Conservation (phyloP, 176 grass and related monocot genomes). For the Oryza meyeriana region DNA sequence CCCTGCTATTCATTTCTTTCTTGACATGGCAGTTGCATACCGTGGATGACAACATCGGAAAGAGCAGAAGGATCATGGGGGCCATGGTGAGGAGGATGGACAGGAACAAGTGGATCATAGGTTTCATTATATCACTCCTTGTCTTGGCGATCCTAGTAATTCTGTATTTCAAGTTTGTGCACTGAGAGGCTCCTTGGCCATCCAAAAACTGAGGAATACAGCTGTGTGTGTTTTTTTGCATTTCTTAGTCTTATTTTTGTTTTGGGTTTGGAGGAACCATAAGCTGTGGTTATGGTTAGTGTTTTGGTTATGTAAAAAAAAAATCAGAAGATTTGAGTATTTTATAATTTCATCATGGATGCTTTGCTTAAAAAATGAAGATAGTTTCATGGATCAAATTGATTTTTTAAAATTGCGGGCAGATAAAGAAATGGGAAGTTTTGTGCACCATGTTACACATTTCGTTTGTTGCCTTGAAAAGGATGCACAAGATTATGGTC, state of each 20-base stretch:
- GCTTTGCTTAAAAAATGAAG: no score
- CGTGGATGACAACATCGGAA: conserved; percentile 60
- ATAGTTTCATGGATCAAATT: no score
- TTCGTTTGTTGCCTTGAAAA: background rate
- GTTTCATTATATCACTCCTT: conserved; percentile 51
- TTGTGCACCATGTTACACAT: background rate
- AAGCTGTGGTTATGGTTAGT: background rate
- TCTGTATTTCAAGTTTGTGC: conserved; percentile 84
- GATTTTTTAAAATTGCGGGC: background rate
- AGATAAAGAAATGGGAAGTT: background rate
- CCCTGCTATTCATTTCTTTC: conserved; percentile 3
- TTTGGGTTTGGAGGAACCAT: background rate
- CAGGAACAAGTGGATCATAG: conserved; percentile 77
- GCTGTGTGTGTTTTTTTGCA: background rate
- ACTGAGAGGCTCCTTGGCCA: conserved; percentile 25
- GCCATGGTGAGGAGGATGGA: conserved; percentile 87
- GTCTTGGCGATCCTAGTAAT: conserved; percentile 58
- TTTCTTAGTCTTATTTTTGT: background rate
- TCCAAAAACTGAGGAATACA: background rate
- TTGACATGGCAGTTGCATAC: conserved; percentile 47
- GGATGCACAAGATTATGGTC: no score
- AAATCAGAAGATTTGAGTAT: background rate
- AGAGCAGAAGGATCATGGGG: conserved; percentile 65
- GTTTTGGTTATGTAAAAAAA: background rate
- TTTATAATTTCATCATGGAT: background rate